Evolutionary conservation across 2,329 filamentous ascomycete genomes (phyloP), one percentile per base, ranked within the genome.

Genomic region (Aspergillus sp.): DNA sequence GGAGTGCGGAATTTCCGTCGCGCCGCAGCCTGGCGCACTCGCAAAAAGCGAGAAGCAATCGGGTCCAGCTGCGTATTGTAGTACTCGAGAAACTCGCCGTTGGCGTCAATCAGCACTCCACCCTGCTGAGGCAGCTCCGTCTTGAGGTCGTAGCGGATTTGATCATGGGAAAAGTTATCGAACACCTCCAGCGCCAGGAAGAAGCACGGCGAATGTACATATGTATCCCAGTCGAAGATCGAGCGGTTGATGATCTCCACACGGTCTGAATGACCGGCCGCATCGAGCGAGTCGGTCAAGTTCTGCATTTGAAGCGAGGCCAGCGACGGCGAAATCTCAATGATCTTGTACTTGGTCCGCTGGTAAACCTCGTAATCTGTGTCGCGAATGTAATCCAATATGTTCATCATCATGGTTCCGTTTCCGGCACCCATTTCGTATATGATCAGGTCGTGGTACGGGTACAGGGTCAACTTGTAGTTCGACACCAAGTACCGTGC

Each of bases 401-500:
- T 93, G 77, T 99, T 99, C 73, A 95, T 84, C 95, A 99, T 99
- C 73, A 99, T 85, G 0, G 96, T 99, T 64, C 95, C 95, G 70
- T 96, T 94, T 69, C 95, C 95, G 41, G 95, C 95, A 55, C 95
- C 95, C 90, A 99, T 96, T 76, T 99, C 95, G 84, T 97, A 99
- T 75, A 99, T 96, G 70, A 96, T 91, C 55, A 99, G 85, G 77
- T 99, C 95, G 77, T 97, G 89, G 81, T 98, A 97, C 2, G 95
- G 95, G 75, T 95, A 98, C 58, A 92, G 86, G 48, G 91, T 91
- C 74, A 97, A 86, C 74, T 95, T 92, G 84, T 99, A 99, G 80
- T 99, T 97, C 67, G 91, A 89, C 67, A 98, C 88, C 48, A 99
- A 86, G 76, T 98, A 97, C 19, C 94, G 89, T n/a, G 94, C 95